Base-by-base conservation (phyloP, 495 filamentous ascomycete genomes). In the Xanthoparmelia taractica region DNA sequence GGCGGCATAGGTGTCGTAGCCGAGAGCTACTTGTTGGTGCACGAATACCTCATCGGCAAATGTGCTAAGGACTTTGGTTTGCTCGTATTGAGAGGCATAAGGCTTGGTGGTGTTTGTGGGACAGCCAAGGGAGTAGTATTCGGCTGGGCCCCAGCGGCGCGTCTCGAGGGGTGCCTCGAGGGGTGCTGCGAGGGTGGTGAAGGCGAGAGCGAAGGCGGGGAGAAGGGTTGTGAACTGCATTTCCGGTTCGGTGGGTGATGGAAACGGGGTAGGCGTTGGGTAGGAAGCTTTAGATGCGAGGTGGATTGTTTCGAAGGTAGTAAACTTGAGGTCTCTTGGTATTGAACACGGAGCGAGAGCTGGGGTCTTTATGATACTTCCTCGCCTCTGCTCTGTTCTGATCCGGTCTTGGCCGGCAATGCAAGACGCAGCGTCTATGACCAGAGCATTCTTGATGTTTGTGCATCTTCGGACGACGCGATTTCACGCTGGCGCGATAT, bases 171-270 rank as follows among this genome's bases (percentile, higher is more conserved):
- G 31, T 17, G 57, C 40, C 23, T 58, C 36, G 12, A 45, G 13
- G 33, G 40, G 31, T 17, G 57, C 40, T 1, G 63, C 34, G 52
- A 72, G 67, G 0, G 70, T 74, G 2, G 62, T 58, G 11, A 71
- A 63, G 57, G 57, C 57, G 70, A 77, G 34, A 12, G 40, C 13
- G 18, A 58, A 20, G 23, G 31, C 0, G 34, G 57, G 57, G 8
- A 58, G 57, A 34, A 58, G 33, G 72, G 56, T 78, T 73, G 1
- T 74, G 72, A n/a, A 66, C 33, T 54, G 17, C 50, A 54, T 54
- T n/a, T 20, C 15, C 31, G 48, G 13, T 2, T 31, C 0, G 48
- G 2, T 31, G 0, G 45, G 23, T 12, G 45, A 20, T 15, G 5
- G 47, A 5, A 7, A 17, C 4, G 11, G 23, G 47, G 29, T 50